Conservation (phyloP, 495 filamentous ascomycete species). For the Lentithecium fluviatile region DNA sequence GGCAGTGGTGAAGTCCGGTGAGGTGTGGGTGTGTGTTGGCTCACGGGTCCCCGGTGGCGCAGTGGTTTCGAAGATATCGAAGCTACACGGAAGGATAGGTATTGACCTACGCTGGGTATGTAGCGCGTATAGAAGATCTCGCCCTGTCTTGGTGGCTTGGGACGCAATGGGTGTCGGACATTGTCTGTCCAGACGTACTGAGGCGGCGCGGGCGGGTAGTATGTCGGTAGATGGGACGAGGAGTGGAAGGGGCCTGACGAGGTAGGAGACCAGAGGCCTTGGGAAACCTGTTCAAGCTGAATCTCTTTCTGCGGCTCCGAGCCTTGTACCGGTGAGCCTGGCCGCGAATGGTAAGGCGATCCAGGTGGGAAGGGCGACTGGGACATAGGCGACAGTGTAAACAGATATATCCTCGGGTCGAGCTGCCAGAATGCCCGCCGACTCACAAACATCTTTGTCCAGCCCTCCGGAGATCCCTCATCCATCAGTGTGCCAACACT, state of each 20-base stretch:
- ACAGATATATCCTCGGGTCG: conserved; percentile 81
- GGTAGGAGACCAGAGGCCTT: conserved; percentile 42
- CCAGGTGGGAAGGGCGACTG: conserved; percentile 57
- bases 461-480: conserved; percentile 61
- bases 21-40: conserved; percentile 24
- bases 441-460: conserved; percentile 79
- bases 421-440: conserved; percentile 88
- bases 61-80: conserved; percentile 56
- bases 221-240: conserved; percentile 79
- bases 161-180: conserved; percentile 81
- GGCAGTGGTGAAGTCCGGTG: conserved; percentile 35
- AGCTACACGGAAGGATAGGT: conserved; percentile 83
- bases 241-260: conserved; percentile 69
- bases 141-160: conserved; percentile 83
- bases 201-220: conserved; percentile 78
- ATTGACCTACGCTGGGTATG: conserved; percentile 77
- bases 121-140: conserved; percentile 88
- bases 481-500: conserved; percentile 65
- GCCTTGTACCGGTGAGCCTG: conserved; percentile 56
- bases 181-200: conserved; percentile 78
- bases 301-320: conserved; percentile 43
- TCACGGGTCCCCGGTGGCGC: conserved; percentile 54
- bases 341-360: conserved; percentile 55
- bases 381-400: conserved; percentile 68
- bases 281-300: conserved; percentile 35